These are phyloP conservation scores for Talaromyces sp. DNA, from an alignment of 2,329 filamentous ascomycete genomes.

Conservation along the genomic window DNA sequence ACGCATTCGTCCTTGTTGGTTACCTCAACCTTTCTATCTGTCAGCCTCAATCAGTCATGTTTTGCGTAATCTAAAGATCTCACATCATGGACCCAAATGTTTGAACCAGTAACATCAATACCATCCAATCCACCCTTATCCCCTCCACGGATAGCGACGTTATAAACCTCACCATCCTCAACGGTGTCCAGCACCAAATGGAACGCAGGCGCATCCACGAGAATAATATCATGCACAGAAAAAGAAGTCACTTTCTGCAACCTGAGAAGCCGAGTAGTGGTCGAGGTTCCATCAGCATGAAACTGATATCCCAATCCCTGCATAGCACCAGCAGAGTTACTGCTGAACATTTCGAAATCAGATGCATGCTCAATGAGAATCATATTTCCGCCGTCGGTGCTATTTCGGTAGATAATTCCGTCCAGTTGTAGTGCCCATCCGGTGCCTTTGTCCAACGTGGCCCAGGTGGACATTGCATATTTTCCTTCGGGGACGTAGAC, in stretches of 20 bases:
- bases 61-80: not conserved
- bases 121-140: constrained; percentile 55
- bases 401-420: constrained; percentile 52
- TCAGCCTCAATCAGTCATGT: not conserved
- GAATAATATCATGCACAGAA: constrained; percentile 48
- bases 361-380: constrained; percentile 49
- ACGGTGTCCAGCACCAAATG: constrained; percentile 52
- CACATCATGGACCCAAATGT: constrained; percentile 57
- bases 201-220: constrained; percentile 51
- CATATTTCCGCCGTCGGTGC: constrained; percentile 52
- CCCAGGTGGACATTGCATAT: constrained; percentile 51
- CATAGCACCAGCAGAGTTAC: constrained; percentile 50
- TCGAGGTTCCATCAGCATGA: constrained; percentile 39
- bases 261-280: constrained; percentile 46
- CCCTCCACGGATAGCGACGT: constrained; percentile 54
- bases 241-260: constrained; percentile 47
- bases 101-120: constrained; percentile 53
- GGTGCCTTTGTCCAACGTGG: constrained; percentile 46
- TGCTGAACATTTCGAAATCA: constrained; percentile 55
- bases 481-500: constrained; percentile 50
- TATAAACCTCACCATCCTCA: constrained; percentile 53
- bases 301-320: constrained; percentile 53
- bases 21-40: constrained; percentile 32
- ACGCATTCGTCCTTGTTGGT: constrained; percentile 63
- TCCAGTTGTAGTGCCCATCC: constrained; percentile 53